Evolutionary conservation across 495 filamentous ascomycete genomes (phyloP).

Genomic region (Talaromyces trachyspermus): DNA sequence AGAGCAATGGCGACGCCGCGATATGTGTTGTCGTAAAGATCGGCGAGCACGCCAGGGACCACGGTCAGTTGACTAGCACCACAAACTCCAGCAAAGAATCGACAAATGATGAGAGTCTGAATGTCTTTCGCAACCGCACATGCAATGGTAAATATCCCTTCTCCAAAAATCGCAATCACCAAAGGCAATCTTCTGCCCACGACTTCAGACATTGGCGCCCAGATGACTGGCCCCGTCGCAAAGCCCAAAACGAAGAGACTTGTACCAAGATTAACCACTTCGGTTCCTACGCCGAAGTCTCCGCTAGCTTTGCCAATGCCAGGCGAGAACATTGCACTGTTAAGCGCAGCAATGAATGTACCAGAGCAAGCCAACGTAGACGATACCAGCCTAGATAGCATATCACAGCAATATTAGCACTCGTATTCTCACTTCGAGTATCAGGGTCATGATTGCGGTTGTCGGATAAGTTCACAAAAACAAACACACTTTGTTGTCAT

Average conservation of each 20-base stretch:
- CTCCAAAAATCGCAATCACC: conserved; percentile 32
- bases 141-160: conserved; percentile 46
- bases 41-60: conserved; percentile 29
- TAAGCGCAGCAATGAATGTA: conserved; percentile 46
- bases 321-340: conserved; percentile 42
- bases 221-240: conserved; percentile 41
- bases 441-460: background rate
- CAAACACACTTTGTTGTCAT: conserved; percentile 21
- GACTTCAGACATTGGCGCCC: conserved; percentile 50
- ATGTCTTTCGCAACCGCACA: conserved; percentile 44
- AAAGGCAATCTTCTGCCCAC: conserved; percentile 46
- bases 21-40: conserved; percentile 27
- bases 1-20: conserved; percentile 30
- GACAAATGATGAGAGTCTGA: conserved; percentile 30
- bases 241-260: conserved; percentile 45
- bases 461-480: conserved; percentile 10
- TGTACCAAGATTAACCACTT: conserved; percentile 42
- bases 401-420: conserved; percentile 2
- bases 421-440: background rate
- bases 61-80: conserved; percentile 27
- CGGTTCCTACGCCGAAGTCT: conserved; percentile 35
- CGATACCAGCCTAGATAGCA: conserved; percentile 44
- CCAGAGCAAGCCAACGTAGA: conserved; percentile 34
- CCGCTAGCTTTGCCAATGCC: conserved; percentile 29
- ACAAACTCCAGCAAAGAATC: conserved; percentile 32